A percentile compares a stretch with the other conserved stretches of the same genome.
phyloP scores from a whole-genome alignment of 352 stramenopile genomes.

The Blastocystis sp. region DNA sequence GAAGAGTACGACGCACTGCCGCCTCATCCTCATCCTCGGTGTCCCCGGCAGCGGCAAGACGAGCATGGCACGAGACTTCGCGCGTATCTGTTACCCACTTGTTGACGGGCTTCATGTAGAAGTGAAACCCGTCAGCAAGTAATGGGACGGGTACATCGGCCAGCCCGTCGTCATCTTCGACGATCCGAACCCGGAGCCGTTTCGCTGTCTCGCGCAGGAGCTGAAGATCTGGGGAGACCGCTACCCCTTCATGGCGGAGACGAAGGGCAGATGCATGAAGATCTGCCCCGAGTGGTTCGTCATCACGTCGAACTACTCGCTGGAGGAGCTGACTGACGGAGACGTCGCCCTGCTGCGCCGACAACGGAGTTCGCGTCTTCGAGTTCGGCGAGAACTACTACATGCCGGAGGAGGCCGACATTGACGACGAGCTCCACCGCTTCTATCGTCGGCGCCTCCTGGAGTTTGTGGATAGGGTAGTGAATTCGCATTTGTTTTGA shows the following conservation, averaged over 20 bases:
- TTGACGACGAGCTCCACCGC: too few relatives aligned
- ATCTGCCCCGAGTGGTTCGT: background rate
- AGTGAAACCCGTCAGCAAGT: background rate
- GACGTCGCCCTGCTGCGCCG: background rate
- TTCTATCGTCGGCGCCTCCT: too few relatives aligned
- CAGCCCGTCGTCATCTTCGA: background rate
- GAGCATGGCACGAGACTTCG: too few relatives aligned
- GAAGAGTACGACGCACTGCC: too few relatives aligned
- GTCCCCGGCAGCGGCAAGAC: too few relatives aligned
- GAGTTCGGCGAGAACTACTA: background rate
- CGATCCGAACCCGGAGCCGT: background rate
- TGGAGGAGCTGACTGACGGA: background rate
- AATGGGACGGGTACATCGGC: background rate
- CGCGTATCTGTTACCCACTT: too few relatives aligned
- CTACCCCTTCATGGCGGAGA: background rate
- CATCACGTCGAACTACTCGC: background rate
- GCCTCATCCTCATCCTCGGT: too few relatives aligned
- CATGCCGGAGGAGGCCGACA: too few relatives aligned
- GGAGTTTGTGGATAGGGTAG: too few relatives aligned
- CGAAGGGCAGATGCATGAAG: background rate
- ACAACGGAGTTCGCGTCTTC: background rate
- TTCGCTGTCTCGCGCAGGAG: background rate
- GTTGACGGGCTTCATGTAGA: too few relatives aligned
- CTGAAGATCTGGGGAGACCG: background rate
- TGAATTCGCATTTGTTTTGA: too few relatives aligned